Conservation (phyloP, 1,284 basidiomycete genomes). For the Cutaneotrichosporon cutaneum region DNA sequence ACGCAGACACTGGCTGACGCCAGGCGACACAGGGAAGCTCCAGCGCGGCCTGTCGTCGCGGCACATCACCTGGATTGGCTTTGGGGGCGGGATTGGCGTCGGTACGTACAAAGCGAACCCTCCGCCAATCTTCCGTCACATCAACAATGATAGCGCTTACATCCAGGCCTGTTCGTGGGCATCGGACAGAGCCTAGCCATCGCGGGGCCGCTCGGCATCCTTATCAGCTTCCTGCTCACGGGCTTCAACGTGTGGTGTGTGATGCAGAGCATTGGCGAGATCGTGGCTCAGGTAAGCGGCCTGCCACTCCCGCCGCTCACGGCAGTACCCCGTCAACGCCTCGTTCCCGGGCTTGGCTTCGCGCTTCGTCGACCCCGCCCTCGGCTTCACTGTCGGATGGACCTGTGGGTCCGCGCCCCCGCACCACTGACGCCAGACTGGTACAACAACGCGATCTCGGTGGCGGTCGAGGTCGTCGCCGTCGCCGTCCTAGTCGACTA, state of each 20-base stretch:
- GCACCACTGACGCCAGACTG: constrained; percentile 59
- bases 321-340: constrained; percentile 18
- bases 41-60: constrained; percentile 13
- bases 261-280: constrained; percentile 2
- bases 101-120: too few species aligned
- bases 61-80: constrained; percentile 15
- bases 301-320: background rate
- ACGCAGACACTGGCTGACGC: too few species aligned
- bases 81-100: constrained; percentile 14
- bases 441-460: constrained; percentile 17
- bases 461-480: constrained; percentile 62
- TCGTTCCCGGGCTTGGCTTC: background rate
- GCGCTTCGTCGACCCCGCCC: constrained; percentile 17
- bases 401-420: background rate
- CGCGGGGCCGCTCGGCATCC: constrained; percentile 13
- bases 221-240: constrained; percentile 13
- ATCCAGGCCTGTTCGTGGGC: constrained; percentile 13
- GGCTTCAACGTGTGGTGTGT: constrained; percentile 17
- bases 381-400: constrained; percentile 20
- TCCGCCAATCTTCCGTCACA: background rate
- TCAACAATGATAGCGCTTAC: too few species aligned
- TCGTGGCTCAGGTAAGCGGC: too few species aligned
- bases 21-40: background rate
- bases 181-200: constrained; percentile 12
- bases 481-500: constrained; percentile 71